Evolutionary conservation across 75 land plant species (phyloP).

Genomic region (Cunninghamia lanceolata): DNA sequence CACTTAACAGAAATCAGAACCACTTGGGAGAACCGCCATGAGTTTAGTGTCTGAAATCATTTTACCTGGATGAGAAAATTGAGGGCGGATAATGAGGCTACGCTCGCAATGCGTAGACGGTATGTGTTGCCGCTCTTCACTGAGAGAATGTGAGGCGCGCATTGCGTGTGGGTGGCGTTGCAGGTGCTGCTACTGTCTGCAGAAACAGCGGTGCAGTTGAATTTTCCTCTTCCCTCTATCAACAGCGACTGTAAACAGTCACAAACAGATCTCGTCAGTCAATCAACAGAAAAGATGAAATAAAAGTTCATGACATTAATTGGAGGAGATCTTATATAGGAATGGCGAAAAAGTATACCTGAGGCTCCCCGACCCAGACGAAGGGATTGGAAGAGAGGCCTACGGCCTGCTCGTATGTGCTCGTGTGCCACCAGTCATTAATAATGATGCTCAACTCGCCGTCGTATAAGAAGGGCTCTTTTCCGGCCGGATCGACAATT

Average conservation of each 20-base stretch:
- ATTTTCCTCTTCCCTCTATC: constrained; percentile 73
- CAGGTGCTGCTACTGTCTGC: constrained; percentile 10
- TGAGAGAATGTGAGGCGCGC: constrained; percentile 43
- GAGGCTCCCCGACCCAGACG: constrained; percentile 27
- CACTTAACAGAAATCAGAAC: background rate
- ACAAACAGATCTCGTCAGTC: too few species aligned
- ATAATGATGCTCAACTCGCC: constrained; percentile 60
- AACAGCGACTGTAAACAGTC: constrained; percentile 42
- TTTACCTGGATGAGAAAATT: constrained; percentile 55
- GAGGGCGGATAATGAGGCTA: constrained; percentile 62
- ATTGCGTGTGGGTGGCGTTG: constrained; percentile 34
- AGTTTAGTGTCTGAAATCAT: background rate
- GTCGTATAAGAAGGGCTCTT: constrained; percentile 68
- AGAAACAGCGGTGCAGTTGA: constrained; percentile 57
- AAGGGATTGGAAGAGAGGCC: too few species aligned
- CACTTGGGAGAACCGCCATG: background rate
- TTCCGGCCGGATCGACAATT: constrained; percentile 30
- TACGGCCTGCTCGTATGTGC: constrained; percentile 56
- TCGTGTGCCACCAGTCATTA: constrained; percentile 82
- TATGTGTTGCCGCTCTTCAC: constrained; percentile 67
- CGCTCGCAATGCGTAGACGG: constrained; percentile 71
- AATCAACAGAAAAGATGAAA: background rate
- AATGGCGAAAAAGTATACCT: constrained; percentile 54
- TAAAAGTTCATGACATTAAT: constrained; percentile 30
- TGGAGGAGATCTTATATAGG: background rate